Percentiles rank a stretch among this genome's conserved stretches.
Conservation (phyloP, 768 basidiomycete species). For the Clavaria fumosa region DNA sequence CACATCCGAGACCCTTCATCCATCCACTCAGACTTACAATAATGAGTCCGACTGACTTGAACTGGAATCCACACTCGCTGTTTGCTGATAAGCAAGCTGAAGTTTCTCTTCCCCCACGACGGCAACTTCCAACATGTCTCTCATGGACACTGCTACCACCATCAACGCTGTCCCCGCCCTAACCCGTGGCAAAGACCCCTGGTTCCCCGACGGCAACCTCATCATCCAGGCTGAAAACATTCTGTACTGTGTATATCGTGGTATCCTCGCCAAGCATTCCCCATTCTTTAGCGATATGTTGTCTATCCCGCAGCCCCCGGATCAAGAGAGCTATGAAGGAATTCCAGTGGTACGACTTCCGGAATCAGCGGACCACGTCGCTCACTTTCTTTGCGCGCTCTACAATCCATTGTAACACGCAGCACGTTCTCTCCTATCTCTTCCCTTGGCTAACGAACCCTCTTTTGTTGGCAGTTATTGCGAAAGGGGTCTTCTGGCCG, state of each 20-base stretch:
- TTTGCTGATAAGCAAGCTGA: too few species aligned
- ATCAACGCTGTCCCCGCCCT: neutral
- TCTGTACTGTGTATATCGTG: constrained; percentile 3
- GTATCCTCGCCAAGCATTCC: constrained; percentile 3
- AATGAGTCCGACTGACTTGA: too few species aligned
- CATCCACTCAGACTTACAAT: too few species aligned
- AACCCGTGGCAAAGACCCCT: neutral
- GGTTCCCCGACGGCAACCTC: constrained; percentile 7
- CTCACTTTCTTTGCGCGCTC: constrained; percentile 4
- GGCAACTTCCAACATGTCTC: too few species aligned
- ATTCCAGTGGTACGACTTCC: constrained; percentile 2
- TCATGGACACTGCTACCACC: too few species aligned
- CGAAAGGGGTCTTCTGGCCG: constrained; percentile 8
- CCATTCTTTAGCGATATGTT: constrained; percentile 1
- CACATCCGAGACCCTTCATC: too few species aligned
- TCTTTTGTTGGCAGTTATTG: constrained; percentile 1
- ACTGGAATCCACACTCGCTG: too few species aligned
- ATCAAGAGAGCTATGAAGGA: neutral
- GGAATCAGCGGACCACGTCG: constrained; percentile 4
- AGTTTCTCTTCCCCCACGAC: too few species aligned
- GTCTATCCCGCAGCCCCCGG: neutral
- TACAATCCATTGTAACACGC: constrained; percentile 4
- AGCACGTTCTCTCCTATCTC: too few species aligned
- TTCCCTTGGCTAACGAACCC: neutral
- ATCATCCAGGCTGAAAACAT: constrained; percentile 2